phyloP scores from a whole-genome alignment of 768 basidiomycete genomes.

The Tricholoma flavovirens region DNA sequence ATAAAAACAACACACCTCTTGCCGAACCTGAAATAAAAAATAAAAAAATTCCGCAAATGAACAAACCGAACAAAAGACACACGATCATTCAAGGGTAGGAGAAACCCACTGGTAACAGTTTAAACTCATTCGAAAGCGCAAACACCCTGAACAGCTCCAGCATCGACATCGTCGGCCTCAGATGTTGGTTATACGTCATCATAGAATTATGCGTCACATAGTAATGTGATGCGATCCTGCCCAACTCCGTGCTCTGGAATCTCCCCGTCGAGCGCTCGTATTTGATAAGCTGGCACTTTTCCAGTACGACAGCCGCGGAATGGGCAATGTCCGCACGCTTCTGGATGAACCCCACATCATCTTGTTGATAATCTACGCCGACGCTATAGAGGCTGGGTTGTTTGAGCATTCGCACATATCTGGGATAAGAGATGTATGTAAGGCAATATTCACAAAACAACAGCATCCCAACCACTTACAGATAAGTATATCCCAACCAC shows the following conservation, averaged over 20 bases:
- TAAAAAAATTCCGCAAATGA: too few species aligned
- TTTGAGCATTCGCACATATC: slow-evolving; percentile 93
- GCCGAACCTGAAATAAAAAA: slow-evolving; percentile 57
- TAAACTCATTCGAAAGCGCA: slow-evolving; percentile 94
- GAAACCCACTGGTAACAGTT: slow-evolving; percentile 64
- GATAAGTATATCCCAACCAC: slow-evolving; percentile 93
- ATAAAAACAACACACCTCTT: slow-evolving; percentile 39
- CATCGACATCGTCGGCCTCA: slow-evolving; percentile 79
- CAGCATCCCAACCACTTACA: slow-evolving; percentile 45
- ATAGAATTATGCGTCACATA: slow-evolving; percentile 95
- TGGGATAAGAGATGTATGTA: slow-evolving; percentile 32
- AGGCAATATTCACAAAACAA: slow-evolving; percentile 8
- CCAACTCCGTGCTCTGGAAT: slow-evolving; percentile 91
- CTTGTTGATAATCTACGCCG: slow-evolving; percentile 85
- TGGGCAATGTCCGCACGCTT: slow-evolving; percentile 94
- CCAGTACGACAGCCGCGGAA: slow-evolving; percentile 86
- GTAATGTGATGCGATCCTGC: slow-evolving; percentile 91
- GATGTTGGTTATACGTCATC: slow-evolving; percentile 93
- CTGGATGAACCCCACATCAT: slow-evolving; percentile 76
- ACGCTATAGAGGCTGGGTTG: slow-evolving; percentile 85
- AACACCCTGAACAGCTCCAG: slow-evolving; percentile 95
- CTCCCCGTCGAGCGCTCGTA: slow-evolving; percentile 86
- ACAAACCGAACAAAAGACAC: too few species aligned
- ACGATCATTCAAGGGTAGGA: too few species aligned
- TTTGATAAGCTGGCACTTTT: slow-evolving; percentile 91